Conservation (phyloP, 768 basidiomycete genomes). For the Leccinum imitatum region DNA sequence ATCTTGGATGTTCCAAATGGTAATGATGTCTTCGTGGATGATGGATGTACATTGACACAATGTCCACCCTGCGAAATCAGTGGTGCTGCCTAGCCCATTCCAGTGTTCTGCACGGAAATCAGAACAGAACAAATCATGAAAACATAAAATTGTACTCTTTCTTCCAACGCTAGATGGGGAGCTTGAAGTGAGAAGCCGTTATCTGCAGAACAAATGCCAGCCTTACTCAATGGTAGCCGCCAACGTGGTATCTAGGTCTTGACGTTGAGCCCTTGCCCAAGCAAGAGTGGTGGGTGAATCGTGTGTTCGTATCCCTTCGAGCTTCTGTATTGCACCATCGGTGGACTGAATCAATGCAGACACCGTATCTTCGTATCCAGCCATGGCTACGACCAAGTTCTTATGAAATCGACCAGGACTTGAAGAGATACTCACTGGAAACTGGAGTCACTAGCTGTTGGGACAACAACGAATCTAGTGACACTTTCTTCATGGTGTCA, state of each 20-base stretch:
- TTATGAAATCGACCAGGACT: neutral
- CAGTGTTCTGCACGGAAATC: constrained; percentile 1
- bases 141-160: neutral
- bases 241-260: constrained; percentile 1
- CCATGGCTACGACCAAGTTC: neutral
- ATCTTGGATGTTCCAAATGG: constrained; percentile 10
- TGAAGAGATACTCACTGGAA: constrained; percentile 1
- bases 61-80: neutral
- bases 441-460: constrained; percentile 3
- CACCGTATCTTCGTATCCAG: constrained; percentile 1
- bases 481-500: neutral
- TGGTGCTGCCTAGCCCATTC: neutral
- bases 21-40: constrained; percentile 8
- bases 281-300: constrained; percentile 2
- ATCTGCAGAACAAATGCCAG: neutral
- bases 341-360: constrained; percentile 6
- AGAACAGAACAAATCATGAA: neutral
- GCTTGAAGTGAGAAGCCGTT: neutral
- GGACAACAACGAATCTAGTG: constrained; percentile 6
- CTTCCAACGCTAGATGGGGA: constrained; percentile 1
- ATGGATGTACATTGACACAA: neutral
- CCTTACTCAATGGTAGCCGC: constrained; percentile 6
- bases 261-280: constrained; percentile 10
- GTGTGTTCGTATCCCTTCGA: neutral
- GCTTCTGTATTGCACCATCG: constrained; percentile 6